Base-by-base conservation (phyloP, 768 basidiomycete genomes). In the Porpolomopsis calyptriformis region DNA sequence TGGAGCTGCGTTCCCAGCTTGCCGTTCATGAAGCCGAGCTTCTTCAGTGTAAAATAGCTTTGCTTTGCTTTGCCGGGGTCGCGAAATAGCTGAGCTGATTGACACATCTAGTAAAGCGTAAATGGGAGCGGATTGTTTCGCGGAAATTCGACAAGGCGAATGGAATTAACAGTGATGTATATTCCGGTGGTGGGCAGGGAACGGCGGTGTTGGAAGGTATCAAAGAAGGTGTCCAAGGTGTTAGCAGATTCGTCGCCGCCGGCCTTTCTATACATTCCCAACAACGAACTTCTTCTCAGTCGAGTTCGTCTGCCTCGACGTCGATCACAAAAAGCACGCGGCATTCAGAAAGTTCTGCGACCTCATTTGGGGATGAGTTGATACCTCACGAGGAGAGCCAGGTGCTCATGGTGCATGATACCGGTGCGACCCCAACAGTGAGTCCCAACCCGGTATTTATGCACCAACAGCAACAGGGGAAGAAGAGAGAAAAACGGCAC, bases 101-200 rank as follows among this genome's bases (percentile, higher is more conserved):
- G 11, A 34, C 3, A 34, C 33, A 11, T 34, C 2, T 52, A 81
- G 79, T 90, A 41, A 91, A 90, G 67, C 76, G 74, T 48, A 85
- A 81, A 62, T 91, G 88, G 88, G 85, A 82, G 59, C 74, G 77
- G 25, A 85, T 90, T 47, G 77, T 89, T 36, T 74, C 73, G 53
- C 73, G 77, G 14, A 79, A 81, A 20, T 73, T 80, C 52, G 72
- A 72, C 14, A 55, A 64, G 23, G 19, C 47, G 22, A 20, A 19
- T 41, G 49, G 52, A 50, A 53, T 10, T 42, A 46, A 24, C 42
- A 43, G 19, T 43, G 47, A n/a, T 39, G 41, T 50, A 58, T 49
- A 4, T 40, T 55, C 19, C 41, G 37, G 23, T 51, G 56, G 53
- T 10, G 46, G 51, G 19, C 55, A 62, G 25, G 55, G 62, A 37